Base-by-base conservation (phyloP, 192 early-diverging fungal species). In the Mortierella claussenii region DNA sequence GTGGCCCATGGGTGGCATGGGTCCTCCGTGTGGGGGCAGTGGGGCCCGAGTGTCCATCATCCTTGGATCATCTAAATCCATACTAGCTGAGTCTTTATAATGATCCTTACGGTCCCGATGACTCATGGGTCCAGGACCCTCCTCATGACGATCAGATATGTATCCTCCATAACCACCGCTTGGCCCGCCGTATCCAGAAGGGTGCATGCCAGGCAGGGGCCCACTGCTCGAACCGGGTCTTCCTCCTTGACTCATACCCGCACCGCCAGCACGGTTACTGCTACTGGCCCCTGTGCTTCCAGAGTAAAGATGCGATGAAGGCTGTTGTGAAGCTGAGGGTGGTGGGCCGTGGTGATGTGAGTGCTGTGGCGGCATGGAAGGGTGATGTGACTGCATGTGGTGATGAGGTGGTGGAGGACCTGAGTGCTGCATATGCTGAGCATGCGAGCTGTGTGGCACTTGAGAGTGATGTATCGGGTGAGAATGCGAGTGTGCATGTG, bases 371-470 rank as follows among this genome's bases (percentile, higher is more conserved):
- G 24, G 33, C 55, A 44, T 24, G n/a, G 73, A 67, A 12, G 49
- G 47, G n/a, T 76, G 73, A 24, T 59, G 64, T 24, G 55, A 61
- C 26, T 33, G 73, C 59, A 76, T 67, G 33, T 76, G 73, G 23
- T 76, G 73, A 34, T 76, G 73, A 20, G 73, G 51, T 17, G 73
- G 64, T 59, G 62, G 71, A 40, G 71, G 73, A n/a, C 73, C 70
- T 15, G 42, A 31, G 20, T 74, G 70, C 21, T 70, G 68, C 2
- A 44, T 28, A 40, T 76, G 73, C 31, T 54, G 58, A 30, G 53
- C 37, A 27, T 76, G 73, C 3, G 62, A 52, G 33, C 56, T 54
- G 30, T 68, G 66, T 13, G 27, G 48, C 7, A 27, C 59, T 40
- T 66, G 73, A 24, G 73, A 44, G n/a, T 76, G 73, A 18, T 76